Conservation (phyloP, 1,284 basidiomycete genomes). For the Acaromyces ingoldii region DNA sequence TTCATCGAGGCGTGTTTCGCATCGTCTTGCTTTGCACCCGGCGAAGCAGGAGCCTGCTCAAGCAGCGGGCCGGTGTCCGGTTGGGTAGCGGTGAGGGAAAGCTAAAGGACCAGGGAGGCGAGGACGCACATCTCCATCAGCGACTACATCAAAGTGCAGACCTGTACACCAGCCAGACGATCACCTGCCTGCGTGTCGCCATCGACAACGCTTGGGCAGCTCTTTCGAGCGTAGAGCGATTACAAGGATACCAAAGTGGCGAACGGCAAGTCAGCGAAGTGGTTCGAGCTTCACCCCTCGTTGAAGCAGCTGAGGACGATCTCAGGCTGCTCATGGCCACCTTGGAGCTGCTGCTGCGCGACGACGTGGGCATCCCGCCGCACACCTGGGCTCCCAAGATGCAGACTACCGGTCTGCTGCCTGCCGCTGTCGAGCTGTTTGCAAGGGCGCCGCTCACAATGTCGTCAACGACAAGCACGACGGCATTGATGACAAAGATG, state of each 20-base stretch:
- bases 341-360: slow-evolving; percentile 71
- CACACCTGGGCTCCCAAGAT: slow-evolving; percentile 76
- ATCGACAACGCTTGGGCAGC: slow-evolving; percentile 58
- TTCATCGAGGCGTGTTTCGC: slow-evolving; percentile 59
- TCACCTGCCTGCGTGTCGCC: slow-evolving; percentile 62
- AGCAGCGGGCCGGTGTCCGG: slow-evolving; percentile 3
- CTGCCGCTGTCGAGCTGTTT: slow-evolving; percentile 70
- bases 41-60: slow-evolving; percentile 16
- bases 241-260: not conserved
- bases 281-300: not conserved
- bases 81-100: no score
- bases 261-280: not conserved
- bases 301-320: slow-evolving; percentile 62
- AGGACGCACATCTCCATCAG: slow-evolving; percentile 41
- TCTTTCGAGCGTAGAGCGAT: not conserved
- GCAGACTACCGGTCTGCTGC: slow-evolving; percentile 75
- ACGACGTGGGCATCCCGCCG: slow-evolving; percentile 60
- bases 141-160: slow-evolving; percentile 73
- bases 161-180: slow-evolving; percentile 65
- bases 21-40: slow-evolving; percentile 25
- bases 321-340: slow-evolving; percentile 72
- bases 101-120: no score
- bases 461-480: slow-evolving; percentile 7
- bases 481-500: not conserved
- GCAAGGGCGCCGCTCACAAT: slow-evolving; percentile 54